phyloP scores from a whole-genome alignment of 306 rosid genomes.

The Myrica gale region DNA sequence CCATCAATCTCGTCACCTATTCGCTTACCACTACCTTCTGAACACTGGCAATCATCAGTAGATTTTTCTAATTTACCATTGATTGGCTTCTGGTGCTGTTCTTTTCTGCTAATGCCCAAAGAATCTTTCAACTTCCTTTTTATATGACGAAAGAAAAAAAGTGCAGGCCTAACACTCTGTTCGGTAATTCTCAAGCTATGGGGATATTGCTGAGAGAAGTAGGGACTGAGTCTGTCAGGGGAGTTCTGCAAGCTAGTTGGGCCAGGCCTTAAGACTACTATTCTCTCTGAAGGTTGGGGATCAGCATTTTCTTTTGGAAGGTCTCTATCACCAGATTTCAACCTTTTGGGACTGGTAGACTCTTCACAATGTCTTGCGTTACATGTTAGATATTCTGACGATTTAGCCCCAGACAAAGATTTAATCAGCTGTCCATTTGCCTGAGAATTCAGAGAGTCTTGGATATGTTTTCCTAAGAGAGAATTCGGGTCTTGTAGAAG shows the following conservation, averaged over 20 bases:
- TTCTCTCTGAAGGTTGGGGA: conserved; percentile 34
- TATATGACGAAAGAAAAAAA: conserved; percentile 40
- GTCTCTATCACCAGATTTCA: conserved; percentile 26
- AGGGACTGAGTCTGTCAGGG: conserved; percentile 21
- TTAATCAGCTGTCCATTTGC: conserved; percentile 32
- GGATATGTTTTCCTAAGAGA: conserved; percentile 56
- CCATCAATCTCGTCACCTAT: conserved; percentile 27
- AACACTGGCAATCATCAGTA: conserved; percentile 18
- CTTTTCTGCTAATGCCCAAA: conserved; percentile 48
- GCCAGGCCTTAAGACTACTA: conserved; percentile 50
- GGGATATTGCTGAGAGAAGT: conserved; percentile 36
- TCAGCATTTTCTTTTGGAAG: conserved; percentile 28
- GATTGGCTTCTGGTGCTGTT: conserved; percentile 24
- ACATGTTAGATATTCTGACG: conserved; percentile 30
- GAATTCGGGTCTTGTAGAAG: conserved; percentile 77
- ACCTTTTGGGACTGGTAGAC: conserved; percentile 2
- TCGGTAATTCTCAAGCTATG: conserved; percentile 25
- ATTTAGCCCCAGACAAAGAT: conserved; percentile 18
- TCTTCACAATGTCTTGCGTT: conserved; percentile 37
- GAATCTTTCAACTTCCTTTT: conserved; percentile 56
- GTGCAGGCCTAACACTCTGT: conserved; percentile 29
- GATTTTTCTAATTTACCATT: conserved; percentile 22
- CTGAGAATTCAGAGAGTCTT: conserved; percentile 44
- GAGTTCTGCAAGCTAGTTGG: conserved; percentile 24
- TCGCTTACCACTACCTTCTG: conserved; percentile 37